Evolutionary conservation across 164 flowering plant genomes (phyloP), one percentile per base, ranked within the genome.

Genomic region (Chimonanthus praecox): DNA sequence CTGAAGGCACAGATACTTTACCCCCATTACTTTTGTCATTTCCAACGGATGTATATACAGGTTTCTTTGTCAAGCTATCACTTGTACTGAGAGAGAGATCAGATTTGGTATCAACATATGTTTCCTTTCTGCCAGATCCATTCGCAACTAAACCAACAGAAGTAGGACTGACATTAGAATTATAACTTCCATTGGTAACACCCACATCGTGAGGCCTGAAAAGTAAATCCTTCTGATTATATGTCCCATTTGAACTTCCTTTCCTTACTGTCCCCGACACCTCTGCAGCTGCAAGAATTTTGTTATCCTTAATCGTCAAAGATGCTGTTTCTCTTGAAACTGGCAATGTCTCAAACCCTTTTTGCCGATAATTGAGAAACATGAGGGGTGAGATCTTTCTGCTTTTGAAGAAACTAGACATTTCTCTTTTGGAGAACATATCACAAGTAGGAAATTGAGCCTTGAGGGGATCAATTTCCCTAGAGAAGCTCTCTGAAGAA

Each of bases 401-500:
- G 71, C 71, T 80, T 75, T 72, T 80, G 60, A 88, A 78, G 78
- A 87, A 95, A 0, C 61, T 75, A 64, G 92, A 83, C 98, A 95
- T 92, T 79, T 86, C 92, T 72, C 80, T 87, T 76, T 73, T 92
- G 33, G 92, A 91, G 83, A 95, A 90, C 78, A 92, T 72, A 81
- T 95, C 77, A 51, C 83, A 73, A 18, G 93, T 87, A 69, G 96
- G 99, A 73, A 87, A 10, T 81, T 95, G 99, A 75, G 92, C 81
- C 72, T 83, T 87, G 43, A 95, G 75, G 60, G 99, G 99, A 68
- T 90, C 81, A 76, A 81, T 73, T 67, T 81, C 82, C 20, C 21
- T 49, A 69, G 60, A 73, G 69, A 74, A 80, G 49, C 49, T 76
- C 5, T 44, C 58, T 10, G 49, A 46, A 75, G 85, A 73, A 74